Evolutionary conservation across 805 yeast species (phyloP).

Genomic region (Starmerella floricola): DNA sequence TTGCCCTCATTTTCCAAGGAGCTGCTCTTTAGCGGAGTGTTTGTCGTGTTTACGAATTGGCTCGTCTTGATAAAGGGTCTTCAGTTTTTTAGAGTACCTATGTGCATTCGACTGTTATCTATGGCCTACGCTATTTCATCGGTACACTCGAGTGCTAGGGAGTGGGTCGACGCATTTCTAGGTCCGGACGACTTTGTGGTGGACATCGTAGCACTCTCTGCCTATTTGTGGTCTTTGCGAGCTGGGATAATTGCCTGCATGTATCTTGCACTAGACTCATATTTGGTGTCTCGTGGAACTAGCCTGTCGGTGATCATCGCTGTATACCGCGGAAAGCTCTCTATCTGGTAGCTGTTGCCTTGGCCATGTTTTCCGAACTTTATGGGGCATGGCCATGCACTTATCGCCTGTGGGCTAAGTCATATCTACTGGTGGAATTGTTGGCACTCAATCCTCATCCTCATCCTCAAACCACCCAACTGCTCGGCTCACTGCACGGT

Average conservation of each 20-base stretch:
- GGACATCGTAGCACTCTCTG: slow-evolving; percentile 3
- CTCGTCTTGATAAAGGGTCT: too few species aligned
- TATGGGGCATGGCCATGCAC: too few species aligned
- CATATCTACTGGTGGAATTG: background rate
- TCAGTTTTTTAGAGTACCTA: background rate
- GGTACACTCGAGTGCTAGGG: background rate
- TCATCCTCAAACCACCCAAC: slow-evolving; percentile 54
- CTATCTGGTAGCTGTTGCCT: too few species aligned
- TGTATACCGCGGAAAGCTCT: too few species aligned
- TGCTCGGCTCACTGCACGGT: slow-evolving; percentile 69
- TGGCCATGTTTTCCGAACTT: too few species aligned
- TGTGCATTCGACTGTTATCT: background rate
- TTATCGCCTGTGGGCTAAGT: background rate
- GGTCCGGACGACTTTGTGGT: slow-evolving; percentile 2
- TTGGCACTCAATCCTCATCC: background rate
- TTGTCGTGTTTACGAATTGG: too few species aligned
- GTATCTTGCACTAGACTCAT: background rate
- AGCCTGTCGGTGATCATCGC: background rate
- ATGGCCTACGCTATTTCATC: background rate
- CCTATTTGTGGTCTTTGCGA: slow-evolving; percentile 1
- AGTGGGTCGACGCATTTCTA: slow-evolving; percentile 5
- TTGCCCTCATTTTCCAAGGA: background rate
- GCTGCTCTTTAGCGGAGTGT: too few species aligned
- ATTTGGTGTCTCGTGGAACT: background rate
- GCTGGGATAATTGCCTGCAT: background rate